Base-by-base conservation (phyloP, 1,139 yeast genomes). In the Candida tunisiensis region DNA sequence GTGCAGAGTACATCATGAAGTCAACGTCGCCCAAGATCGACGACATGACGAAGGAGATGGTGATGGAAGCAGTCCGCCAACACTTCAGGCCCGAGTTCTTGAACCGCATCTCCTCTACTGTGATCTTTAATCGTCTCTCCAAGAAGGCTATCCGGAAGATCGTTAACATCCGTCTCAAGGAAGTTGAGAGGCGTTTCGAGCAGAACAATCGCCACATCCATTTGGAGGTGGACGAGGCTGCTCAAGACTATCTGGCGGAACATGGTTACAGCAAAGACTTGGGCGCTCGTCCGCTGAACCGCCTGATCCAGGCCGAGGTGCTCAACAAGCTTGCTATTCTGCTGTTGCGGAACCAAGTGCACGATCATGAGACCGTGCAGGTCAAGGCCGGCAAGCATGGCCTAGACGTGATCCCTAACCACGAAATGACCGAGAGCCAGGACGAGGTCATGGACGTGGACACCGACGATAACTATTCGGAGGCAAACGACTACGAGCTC, bases 221-320 rank as follows among this genome's bases (percentile, higher is more conserved):
- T 3, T 53, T 88, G 30, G 53, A 61, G 0, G 60, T 88, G 15
- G 68, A 62, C 8, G 45, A 45, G 3, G 48, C 34, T 3, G 91
- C 91, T 3, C 80, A 77, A 51, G 63, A 60, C 9, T 72, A 88
- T 74, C 59, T 88, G 24, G 74, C 85, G 5, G 73, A 74, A 20
- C 58, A 75, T 38, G 98, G 98, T 3, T 88, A 85, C 48, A 95
- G 85, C 45, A 82, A 82, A 18, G 51, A 72, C 24, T 88, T 85
- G 45, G 98, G 98, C 39, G 98, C 98, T 1, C 69, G 98, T 47
- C 98, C 98, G 6, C 64, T 88, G 47, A 88, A 88, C 59, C 68
- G 98, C 41, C 66, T 83, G 21, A 70, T 88, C 34, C 93, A 82
- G 48, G 80, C 77, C 58, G 58, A 65, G 38, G 49, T 88, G 12